A percentile compares a stretch with the other conserved stretches of the same genome.
Evolutionary conservation across 148 eudicot genomes (phyloP).

Genomic region (Rhododendron ferrugineum): DNA sequence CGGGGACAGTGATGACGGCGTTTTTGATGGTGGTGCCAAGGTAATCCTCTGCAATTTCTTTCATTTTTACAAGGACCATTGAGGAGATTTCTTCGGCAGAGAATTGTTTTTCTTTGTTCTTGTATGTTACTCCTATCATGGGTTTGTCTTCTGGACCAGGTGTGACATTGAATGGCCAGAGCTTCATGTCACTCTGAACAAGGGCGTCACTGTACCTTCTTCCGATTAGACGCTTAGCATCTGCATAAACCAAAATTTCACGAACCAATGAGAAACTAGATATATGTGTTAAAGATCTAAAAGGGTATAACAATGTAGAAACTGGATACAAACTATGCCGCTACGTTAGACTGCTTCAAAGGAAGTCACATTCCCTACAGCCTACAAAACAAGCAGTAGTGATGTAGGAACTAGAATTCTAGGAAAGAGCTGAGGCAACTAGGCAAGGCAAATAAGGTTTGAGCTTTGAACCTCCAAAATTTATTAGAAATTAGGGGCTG

Average conservation of each 20-base stretch:
- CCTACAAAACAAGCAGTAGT: no score
- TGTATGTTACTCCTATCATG: neutral
- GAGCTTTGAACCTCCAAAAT: no score
- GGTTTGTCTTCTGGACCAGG: neutral
- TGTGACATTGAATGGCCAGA: conserved; percentile 1
- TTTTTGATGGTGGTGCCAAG: neutral
- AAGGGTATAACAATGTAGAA: neutral
- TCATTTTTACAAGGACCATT: neutral
- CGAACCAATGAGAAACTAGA: neutral
- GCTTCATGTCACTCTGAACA: neutral
- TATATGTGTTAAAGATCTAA: neutral
- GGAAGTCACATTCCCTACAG: no score
- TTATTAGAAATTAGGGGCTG: no score
- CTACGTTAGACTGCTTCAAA: no score
- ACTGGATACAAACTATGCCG: no score
- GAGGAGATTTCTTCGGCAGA: conserved; percentile 1
- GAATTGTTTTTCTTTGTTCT: neutral
- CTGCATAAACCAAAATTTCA: neutral
- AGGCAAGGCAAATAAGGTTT: no score
- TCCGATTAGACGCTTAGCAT: conserved; percentile 7
- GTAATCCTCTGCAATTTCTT: conserved; percentile 1
- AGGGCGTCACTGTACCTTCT: neutral
- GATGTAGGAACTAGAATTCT: no score
- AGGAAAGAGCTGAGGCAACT: no score
- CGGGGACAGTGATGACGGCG: neutral